Conservation (phyloP, 306 rosid species). For the Acacia acuminata region DNA sequence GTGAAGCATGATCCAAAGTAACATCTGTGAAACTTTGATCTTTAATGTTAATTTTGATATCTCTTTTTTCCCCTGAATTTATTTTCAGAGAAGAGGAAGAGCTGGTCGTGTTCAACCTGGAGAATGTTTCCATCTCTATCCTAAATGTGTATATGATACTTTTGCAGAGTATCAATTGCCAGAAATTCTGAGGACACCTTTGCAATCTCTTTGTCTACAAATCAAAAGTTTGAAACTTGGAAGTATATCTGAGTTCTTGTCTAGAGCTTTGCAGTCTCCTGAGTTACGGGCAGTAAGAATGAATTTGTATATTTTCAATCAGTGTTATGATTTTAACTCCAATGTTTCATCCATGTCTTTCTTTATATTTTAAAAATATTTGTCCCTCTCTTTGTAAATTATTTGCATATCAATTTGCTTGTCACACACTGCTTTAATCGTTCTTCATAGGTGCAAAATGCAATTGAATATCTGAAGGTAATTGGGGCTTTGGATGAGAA, state of each 20-base stretch:
- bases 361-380: neutral
- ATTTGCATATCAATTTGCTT: slow-evolving; percentile 29
- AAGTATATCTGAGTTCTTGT: slow-evolving; percentile 88
- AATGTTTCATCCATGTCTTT: slow-evolving; percentile 8
- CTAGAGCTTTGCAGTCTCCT: slow-evolving; percentile 96
- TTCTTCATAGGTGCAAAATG: slow-evolving; percentile 81
- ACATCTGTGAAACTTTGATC: slow-evolving; percentile 20
- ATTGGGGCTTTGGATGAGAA: slow-evolving; percentile 90
- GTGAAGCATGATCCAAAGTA: slow-evolving; percentile 13
- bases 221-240: slow-evolving; percentile 92
- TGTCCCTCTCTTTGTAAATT: slow-evolving; percentile 13
- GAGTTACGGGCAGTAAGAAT: slow-evolving; percentile 76
- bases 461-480: slow-evolving; percentile 78
- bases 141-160: slow-evolving; percentile 80
- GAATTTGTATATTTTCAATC: slow-evolving; percentile 24
- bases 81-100: slow-evolving; percentile 93
- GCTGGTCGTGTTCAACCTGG: slow-evolving; percentile 99
- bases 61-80: slow-evolving; percentile 16
- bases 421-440: slow-evolving; percentile 24
- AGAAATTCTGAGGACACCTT: slow-evolving; percentile 96
- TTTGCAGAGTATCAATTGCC: slow-evolving; percentile 91
- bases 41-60: slow-evolving; percentile 14
- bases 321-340: slow-evolving; percentile 9
- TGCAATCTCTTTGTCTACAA: slow-evolving; percentile 96
- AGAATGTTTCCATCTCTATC: slow-evolving; percentile 91